phyloP scores from a whole-genome alignment of 225 moss, liverwort and hornwort species.

The Physcomitrellopsis africana region DNA sequence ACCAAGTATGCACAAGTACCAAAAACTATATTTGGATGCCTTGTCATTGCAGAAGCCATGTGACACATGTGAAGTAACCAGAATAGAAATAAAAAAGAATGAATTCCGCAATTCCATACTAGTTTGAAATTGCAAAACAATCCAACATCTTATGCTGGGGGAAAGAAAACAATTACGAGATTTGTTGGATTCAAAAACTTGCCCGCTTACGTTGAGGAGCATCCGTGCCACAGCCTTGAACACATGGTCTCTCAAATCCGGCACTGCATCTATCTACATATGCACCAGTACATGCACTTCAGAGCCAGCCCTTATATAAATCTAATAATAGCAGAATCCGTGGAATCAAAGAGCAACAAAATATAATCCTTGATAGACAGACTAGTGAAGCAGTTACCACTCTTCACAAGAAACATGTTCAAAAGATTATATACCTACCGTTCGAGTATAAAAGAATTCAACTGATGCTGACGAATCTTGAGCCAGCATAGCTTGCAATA shows the following conservation, averaged over 20 bases:
- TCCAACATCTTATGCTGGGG: slow-evolving; percentile 16
- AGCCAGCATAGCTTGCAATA: slow-evolving; percentile 79
- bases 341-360: neutral
- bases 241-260: slow-evolving; percentile 81
- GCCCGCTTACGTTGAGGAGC: slow-evolving; percentile 92
- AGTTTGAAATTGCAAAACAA: neutral
- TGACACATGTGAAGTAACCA: neutral
- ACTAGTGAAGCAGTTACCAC: slow-evolving; percentile 4
- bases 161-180: neutral
- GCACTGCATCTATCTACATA: slow-evolving; percentile 84
- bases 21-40: neutral
- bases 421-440: slow-evolving; percentile 44
- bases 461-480: slow-evolving; percentile 78
- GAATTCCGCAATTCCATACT: neutral
- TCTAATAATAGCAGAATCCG: slow-evolving; percentile 17
- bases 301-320: slow-evolving; percentile 14
- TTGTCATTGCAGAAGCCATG: neutral
- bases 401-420: slow-evolving; percentile 3
- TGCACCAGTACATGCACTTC: slow-evolving; percentile 32
- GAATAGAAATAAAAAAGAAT: neutral
- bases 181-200: slow-evolving; percentile 37
- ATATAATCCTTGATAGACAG: neutral
- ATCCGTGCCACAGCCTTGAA: slow-evolving; percentile 90
- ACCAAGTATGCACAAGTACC: slow-evolving; percentile 3
- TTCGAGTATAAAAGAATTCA: slow-evolving; percentile 80